phyloP scores from a whole-genome alignment of 176 grass and related monocot species.

The Aegilops longissima region DNA sequence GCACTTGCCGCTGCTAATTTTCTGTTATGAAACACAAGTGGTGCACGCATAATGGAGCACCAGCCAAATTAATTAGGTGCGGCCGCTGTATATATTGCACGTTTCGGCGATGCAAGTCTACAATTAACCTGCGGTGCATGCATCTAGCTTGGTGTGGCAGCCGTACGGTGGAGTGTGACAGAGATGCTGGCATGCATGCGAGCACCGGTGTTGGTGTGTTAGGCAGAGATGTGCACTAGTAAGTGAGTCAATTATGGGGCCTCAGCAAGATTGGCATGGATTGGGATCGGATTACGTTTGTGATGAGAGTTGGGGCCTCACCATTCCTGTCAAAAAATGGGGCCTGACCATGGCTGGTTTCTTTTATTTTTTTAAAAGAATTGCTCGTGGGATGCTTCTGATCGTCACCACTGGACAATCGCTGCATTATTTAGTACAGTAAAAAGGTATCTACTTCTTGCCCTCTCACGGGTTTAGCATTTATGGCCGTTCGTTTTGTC shows the following conservation, averaged over 20 bases:
- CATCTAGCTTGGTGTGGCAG: neutral
- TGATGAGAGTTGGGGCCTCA: no score
- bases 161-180: constrained; percentile 14
- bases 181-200: neutral
- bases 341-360: no score
- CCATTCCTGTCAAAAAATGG: no score
- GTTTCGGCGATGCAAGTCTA: neutral
- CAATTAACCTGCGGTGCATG: neutral
- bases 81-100: neutral
- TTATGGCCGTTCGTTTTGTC: no score
- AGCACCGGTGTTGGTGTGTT: neutral
- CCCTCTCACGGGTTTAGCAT: no score
- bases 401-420: no score
- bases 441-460: no score
- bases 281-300: neutral
- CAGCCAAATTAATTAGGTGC: constrained; percentile 10
- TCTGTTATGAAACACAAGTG: neutral
- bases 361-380: no score
- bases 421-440: no score
- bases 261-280: neutral
- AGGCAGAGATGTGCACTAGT: neutral
- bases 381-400: no score
- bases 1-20: constrained; percentile 18
- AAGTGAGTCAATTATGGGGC: neutral
- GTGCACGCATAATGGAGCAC: constrained; percentile 18